Evolutionary conservation across 2,329 filamentous ascomycete species (phyloP), one percentile per base, ranked within the genome.

Genomic region (Trichoderma guizhouense): DNA sequence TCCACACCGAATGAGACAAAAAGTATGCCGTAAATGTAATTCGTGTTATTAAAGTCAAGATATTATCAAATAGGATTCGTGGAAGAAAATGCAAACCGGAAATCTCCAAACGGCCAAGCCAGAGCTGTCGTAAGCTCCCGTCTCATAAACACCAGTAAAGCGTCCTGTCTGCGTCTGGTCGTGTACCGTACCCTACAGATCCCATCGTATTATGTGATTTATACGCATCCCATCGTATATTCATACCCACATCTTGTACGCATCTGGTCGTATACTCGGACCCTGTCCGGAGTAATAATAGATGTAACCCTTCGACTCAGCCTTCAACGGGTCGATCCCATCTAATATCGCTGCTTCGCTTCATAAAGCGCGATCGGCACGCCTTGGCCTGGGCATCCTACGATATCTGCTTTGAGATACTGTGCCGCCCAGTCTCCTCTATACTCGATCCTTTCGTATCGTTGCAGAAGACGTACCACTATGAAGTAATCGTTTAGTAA

Each of bases 381-480:
- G 2, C 83, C 83, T 7, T 83, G 78, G 3, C 82, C 82, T 0
- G 84, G 84, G 26, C 79, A 80, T 5, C 83, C 84, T 1, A 85
- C 83, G 34, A 85, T 78, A 72, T 85, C 83, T 3, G 83, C 80
- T 75, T 82, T 83, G 75, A 84, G 80, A 34, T 78, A 79, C 74
- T 86, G 84, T n/a, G 80, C 81, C 18, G 79, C 32, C 84, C 83
- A 84, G 62, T 84, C 82, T 3, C 83, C 83, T 5, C 82, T 79
- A 64, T 85, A 86, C 74, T 88, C 86, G 7, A 90, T 78, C 14
- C 80, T 77, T 36, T 88, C 85, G 75, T 90, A 92, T 69, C 86
- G 86, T 79, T 92, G 90, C 72, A 90, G 80, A 28, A 92, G 79
- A n/a, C 81, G 79, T 1, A 85, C 82, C 77, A 85, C 83, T 85